These are phyloP conservation scores for Peniophora sp. DNA, from an alignment of 1,284 basidiomycete species.

Conservation along the genomic window DNA sequence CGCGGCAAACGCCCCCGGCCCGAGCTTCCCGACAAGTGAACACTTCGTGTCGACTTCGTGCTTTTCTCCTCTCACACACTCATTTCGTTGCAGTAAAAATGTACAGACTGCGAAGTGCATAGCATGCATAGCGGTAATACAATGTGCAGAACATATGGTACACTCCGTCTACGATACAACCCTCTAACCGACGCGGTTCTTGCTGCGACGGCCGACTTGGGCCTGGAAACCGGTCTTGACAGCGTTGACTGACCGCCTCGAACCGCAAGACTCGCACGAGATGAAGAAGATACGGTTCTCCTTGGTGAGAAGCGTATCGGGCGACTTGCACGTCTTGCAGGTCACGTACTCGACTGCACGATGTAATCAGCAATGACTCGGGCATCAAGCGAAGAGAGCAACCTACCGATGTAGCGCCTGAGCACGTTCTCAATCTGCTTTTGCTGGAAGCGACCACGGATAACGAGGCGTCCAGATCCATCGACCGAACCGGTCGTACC, in stretches of 20 bases:
- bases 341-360: constrained; percentile 92
- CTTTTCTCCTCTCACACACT: too few species aligned
- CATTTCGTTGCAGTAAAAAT: too few species aligned
- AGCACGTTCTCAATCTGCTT: constrained; percentile 99
- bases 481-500: constrained; percentile 97
- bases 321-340: constrained; percentile 99
- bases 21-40: too few species aligned
- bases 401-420: constrained; percentile 89
- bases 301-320: constrained; percentile 92
- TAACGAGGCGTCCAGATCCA: constrained; percentile 87
- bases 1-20: too few species aligned
- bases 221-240: constrained; percentile 99
- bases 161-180: not conserved
- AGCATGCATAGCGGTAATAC: too few species aligned
- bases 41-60: too few species aligned
- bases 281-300: constrained; percentile 99
- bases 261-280: constrained; percentile 92
- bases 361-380: constrained; percentile 5
- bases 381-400: constrained; percentile 1
- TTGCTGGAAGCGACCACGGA: constrained; percentile 97
- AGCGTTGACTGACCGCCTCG: constrained; percentile 84
- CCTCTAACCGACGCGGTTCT: constrained; percentile 11
- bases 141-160: not conserved
- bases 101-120: too few species aligned
- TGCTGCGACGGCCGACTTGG: constrained; percentile 83